Evolutionary conservation across 2,329 filamentous ascomycete species (phyloP).

Genomic region (Apiospora phragmitis): DNA sequence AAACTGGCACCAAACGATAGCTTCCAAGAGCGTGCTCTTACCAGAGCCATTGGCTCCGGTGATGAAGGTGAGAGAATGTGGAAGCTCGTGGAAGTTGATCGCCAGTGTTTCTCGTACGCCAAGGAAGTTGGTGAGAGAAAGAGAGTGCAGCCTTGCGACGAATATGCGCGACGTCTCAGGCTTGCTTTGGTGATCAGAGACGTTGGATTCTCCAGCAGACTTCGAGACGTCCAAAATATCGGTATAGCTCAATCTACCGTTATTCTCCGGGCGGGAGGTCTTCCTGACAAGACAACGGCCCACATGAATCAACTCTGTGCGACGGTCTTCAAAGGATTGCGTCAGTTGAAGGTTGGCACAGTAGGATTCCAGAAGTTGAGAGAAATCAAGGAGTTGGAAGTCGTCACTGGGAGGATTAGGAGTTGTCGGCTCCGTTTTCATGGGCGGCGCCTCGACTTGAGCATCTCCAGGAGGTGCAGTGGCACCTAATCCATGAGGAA

Average conservation of each 20-base stretch:
- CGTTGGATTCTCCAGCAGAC: neutral
- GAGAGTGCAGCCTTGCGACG: constrained; percentile 23
- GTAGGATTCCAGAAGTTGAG: neutral
- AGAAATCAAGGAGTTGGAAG: neutral
- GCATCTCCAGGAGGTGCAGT: constrained; percentile 24
- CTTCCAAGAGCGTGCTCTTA: constrained; percentile 35
- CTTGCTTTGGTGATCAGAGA: neutral
- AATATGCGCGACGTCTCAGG: constrained; percentile 22
- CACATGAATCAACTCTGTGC: neutral
- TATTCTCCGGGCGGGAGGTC: neutral
- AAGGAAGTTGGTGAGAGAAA: constrained; percentile 36
- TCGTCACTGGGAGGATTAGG: neutral
- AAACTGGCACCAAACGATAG: constrained; percentile 36
- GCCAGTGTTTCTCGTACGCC: constrained; percentile 29
- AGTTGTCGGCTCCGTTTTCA: neutral
- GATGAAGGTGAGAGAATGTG: constrained; percentile 29
- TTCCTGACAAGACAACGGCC: neutral
- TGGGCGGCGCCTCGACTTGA: neutral
- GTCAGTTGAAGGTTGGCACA: neutral
- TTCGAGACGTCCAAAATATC: neutral
- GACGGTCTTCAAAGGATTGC: neutral
- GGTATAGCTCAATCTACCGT: neutral
- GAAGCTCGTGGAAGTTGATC: constrained; percentile 29
- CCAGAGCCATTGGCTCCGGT: constrained; percentile 33
- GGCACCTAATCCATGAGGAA: constrained; percentile 20